Base-by-base conservation (phyloP, 179 eudicot genomes). In the Nepenthes alata region DNA sequence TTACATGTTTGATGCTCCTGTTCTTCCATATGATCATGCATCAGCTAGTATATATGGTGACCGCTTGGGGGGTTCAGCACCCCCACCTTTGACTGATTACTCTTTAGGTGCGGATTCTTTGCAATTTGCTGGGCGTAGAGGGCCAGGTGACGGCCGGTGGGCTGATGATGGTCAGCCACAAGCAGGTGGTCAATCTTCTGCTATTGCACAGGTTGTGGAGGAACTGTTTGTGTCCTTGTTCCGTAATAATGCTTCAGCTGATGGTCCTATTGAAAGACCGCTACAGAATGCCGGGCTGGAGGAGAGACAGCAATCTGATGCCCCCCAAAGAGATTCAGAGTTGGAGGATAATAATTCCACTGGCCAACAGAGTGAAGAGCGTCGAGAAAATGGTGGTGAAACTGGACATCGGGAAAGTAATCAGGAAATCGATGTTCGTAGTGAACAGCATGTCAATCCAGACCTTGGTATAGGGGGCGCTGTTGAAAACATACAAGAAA, bases 91-190 rank as follows among this genome's bases (percentile, higher is more conserved):
- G 66, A 70, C 85, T 70, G 95, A 87, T 71, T 85, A 78, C 53
- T 87, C 99, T 66, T 81, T 90, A 51, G 99, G 99, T 72, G 78
- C 87, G 77, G 96, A 87, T 66, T 85, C 97, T 2, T 64, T 91
- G 68, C 96, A 85, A 13, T 65, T 74, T 53, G 69, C 81, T 8
- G 89, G 91, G 38, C 81, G 97, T 65, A 85, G 98, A 72, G 95
- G 95, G 72, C 82, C 96, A 63, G 97, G 94, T 77, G 96, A 85
- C 74, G 99, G 99, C 67, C 81, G 99, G 57, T 94, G 99, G 99
- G 86, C 96, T 61, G 99, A 94, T 80, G 99, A 94, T 77, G 99
- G 99, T 60, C 95, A 78, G 77, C 99, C 99, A 50, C 99, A 94
- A 77, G 86, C 87, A 48, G 81, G 89, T 67, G 88, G 87, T 69